A percentile compares a stretch with the other conserved stretches of the same genome.
These are phyloP conservation scores for Pseudonectria buxi DNA, from an alignment of 2,329 filamentous ascomycete species.

Conservation along the genomic window DNA sequence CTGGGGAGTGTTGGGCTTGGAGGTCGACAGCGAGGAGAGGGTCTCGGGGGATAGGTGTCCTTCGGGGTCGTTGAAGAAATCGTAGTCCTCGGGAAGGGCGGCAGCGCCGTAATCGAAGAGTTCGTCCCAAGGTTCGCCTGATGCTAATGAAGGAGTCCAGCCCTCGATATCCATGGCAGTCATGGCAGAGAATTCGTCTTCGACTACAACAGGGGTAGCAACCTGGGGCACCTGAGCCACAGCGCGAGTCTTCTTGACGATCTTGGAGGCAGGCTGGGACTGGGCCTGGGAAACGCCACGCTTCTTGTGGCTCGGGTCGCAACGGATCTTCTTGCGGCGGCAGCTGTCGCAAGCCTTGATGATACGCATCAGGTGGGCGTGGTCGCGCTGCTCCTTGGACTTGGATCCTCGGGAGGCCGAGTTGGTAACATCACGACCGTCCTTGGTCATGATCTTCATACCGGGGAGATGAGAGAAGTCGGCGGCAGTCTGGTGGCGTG, in stretches of 20 bases:
- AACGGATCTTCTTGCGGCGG: slow-evolving; percentile 56
- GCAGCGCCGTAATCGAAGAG: slow-evolving; percentile 38
- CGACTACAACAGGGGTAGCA: slow-evolving; percentile 3
- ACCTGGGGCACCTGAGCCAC: slow-evolving; percentile 9
- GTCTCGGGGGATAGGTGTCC: slow-evolving; percentile 35
- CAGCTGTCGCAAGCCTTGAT: slow-evolving; percentile 62
- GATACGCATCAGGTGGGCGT: slow-evolving; percentile 60
- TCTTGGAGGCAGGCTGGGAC: slow-evolving; percentile 27
- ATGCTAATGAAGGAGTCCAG: slow-evolving; percentile 8
- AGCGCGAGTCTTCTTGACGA: slow-evolving; percentile 36
- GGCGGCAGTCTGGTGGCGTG: slow-evolving; percentile 22
- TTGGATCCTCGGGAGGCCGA: slow-evolving; percentile 56
- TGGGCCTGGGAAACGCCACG: slow-evolving; percentile 27
- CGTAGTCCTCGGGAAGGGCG: slow-evolving; percentile 32
- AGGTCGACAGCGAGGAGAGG: slow-evolving; percentile 20
- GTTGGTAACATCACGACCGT: slow-evolving; percentile 57
- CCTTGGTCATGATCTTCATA: slow-evolving; percentile 61
- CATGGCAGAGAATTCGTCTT: slow-evolving; percentile 5
- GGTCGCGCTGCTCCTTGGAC: slow-evolving; percentile 61
- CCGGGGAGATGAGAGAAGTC: slow-evolving; percentile 52
- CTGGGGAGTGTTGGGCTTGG: slow-evolving; percentile 21
- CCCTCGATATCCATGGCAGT: slow-evolving; percentile 16
- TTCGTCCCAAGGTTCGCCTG: slow-evolving; percentile 35
- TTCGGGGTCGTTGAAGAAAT: slow-evolving; percentile 40
- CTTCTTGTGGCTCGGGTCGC: slow-evolving; percentile 54